A percentile compares a stretch with the other conserved stretches of the same genome.
Evolutionary conservation across 2,329 filamentous ascomycete species (phyloP).

Genomic region (Fusarium tuaranense): DNA sequence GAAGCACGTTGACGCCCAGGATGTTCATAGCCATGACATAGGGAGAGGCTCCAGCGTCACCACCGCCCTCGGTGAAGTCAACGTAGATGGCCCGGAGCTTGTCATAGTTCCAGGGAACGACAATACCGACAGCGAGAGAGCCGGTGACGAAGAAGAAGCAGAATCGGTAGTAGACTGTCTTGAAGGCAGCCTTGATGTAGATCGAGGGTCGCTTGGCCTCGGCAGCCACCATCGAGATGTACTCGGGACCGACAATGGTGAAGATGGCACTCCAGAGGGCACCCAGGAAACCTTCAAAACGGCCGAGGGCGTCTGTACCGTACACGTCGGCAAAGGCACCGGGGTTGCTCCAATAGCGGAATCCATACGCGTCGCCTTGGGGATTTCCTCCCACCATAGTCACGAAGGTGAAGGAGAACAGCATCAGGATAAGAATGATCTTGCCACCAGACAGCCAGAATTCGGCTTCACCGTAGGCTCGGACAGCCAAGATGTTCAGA

Average conservation of each 20-base stretch:
- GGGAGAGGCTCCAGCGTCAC: slow-evolving; percentile 68
- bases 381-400: slow-evolving; percentile 85
- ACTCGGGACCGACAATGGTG: slow-evolving; percentile 75
- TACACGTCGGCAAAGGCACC: slow-evolving; percentile 61
- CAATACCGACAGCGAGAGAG: slow-evolving; percentile 73
- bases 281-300: slow-evolving; percentile 77
- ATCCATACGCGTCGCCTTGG: slow-evolving; percentile 74
- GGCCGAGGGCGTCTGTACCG: slow-evolving; percentile 70
- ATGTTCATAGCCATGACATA: slow-evolving; percentile 73
- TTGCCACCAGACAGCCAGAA: slow-evolving; percentile 76
- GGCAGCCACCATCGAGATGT: slow-evolving; percentile 76
- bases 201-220: slow-evolving; percentile 73
- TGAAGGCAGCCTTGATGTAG: slow-evolving; percentile 76
- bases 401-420: slow-evolving; percentile 82
- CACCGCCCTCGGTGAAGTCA: slow-evolving; percentile 46
- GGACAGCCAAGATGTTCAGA: slow-evolving; percentile 74
- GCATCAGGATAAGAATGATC: slow-evolving; percentile 72
- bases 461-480: slow-evolving; percentile 77
- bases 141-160: slow-evolving; percentile 79
- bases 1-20: slow-evolving; percentile 63
- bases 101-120: slow-evolving; percentile 73
- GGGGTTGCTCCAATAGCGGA: slow-evolving; percentile 71
- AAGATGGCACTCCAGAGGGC: slow-evolving; percentile 74
- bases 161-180: slow-evolving; percentile 79
- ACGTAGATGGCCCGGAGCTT: slow-evolving; percentile 64